These are phyloP conservation scores for Ceratocystis huliohia DNA, from an alignment of 2,329 filamentous ascomycete genomes.

Conservation along the genomic window DNA sequence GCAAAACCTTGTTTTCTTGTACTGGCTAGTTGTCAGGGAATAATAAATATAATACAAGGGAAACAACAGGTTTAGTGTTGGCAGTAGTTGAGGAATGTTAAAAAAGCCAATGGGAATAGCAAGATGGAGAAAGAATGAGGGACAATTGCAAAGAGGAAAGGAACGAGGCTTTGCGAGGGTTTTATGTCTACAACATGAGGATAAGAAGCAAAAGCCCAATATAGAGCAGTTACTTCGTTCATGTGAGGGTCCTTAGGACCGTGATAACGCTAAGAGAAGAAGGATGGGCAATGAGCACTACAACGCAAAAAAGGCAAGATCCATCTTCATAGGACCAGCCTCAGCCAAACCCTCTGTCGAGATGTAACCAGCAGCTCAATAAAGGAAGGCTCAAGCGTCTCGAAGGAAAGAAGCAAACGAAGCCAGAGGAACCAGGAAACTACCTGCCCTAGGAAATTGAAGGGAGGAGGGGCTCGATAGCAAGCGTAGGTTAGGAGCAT, in stretches of 20 bases:
- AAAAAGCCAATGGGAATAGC: not conserved
- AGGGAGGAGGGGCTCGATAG: not conserved
- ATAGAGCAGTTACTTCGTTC: not conserved
- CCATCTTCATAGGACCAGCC: not conserved
- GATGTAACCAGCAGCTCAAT: not conserved
- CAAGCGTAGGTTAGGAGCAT: not conserved
- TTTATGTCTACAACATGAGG: not conserved
- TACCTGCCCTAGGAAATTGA: not conserved
- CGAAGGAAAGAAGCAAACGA: not conserved
- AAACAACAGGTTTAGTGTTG: not conserved
- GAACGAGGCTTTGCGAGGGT: not conserved
- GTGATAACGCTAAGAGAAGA: not conserved
- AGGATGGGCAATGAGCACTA: not conserved
- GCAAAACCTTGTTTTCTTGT: not conserved
- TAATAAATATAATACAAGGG: not conserved
- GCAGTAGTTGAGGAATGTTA: not conserved
- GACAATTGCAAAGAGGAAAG: not conserved
- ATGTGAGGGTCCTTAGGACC: not conserved
- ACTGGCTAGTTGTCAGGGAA: not conserved
- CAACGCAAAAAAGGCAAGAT: not conserved
- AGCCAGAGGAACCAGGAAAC: not conserved
- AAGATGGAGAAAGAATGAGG: not conserved
- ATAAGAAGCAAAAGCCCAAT: not conserved
- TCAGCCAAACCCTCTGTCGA: not conserved
- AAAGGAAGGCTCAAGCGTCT: not conserved